Conservation (phyloP, 371 early-diverging fungal genomes). For the Syncephalastrum sp. region DNA sequence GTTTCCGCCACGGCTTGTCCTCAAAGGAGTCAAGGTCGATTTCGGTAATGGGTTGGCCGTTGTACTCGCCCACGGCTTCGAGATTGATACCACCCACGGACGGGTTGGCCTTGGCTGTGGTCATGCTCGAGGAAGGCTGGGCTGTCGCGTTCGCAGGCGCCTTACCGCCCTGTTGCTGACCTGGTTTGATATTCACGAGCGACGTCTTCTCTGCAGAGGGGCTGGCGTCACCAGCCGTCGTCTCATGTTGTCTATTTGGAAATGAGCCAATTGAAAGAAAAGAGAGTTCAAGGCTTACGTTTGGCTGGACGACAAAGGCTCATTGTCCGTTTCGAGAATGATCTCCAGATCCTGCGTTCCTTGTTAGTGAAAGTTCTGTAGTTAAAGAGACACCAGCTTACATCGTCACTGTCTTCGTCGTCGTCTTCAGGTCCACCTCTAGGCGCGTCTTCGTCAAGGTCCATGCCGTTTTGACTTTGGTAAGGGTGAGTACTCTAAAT, state of each 20-base stretch:
- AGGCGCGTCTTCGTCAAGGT: slow-evolving; percentile 19
- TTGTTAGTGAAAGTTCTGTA: background rate
- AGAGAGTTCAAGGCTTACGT: too few relatives aligned
- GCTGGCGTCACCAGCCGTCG: slow-evolving; percentile 11
- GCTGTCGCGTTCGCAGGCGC: too few relatives aligned
- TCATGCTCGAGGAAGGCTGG: slow-evolving; percentile 22
- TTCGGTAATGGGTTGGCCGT: slow-evolving; percentile 81
- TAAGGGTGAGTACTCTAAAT: too few relatives aligned
- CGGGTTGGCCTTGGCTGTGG: background rate
- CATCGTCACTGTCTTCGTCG: slow-evolving; percentile 51
- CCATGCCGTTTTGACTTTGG: slow-evolving; percentile 8
- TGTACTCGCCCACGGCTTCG: slow-evolving; percentile 71
- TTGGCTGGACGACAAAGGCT: slow-evolving; percentile 17
- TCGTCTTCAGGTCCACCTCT: slow-evolving; percentile 34
- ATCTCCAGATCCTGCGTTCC: slow-evolving; percentile 62
- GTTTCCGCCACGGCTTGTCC: slow-evolving; percentile 97
- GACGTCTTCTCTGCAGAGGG: slow-evolving; percentile 15
- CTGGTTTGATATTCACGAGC: slow-evolving; percentile 64
- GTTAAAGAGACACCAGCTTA: slow-evolving; percentile 15
- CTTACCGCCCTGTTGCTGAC: slow-evolving; percentile 21
- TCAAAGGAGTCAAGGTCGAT: slow-evolving; percentile 87
- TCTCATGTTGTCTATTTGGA: background rate
- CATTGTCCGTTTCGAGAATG: slow-evolving; percentile 58
- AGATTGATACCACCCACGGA: slow-evolving; percentile 63
- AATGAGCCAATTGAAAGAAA: too few relatives aligned